Conservation (phyloP, 768 basidiomycete genomes). For the Hypholoma fasciculare region DNA sequence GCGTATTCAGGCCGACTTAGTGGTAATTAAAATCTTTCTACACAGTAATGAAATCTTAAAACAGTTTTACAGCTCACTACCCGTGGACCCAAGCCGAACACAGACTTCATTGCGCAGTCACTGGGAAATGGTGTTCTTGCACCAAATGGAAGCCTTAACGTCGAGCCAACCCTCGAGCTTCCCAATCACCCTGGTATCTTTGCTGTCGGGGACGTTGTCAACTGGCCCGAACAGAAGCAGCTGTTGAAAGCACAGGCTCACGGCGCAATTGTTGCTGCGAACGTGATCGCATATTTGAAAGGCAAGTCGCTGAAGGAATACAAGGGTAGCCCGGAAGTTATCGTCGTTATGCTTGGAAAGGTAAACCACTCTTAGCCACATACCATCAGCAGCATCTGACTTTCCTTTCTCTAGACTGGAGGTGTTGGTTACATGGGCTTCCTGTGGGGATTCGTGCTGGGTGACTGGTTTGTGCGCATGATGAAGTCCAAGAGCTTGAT, state of each 20-base stretch:
- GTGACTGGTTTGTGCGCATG: slow-evolving; percentile 38
- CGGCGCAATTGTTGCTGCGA: slow-evolving; percentile 14
- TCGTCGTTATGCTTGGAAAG: slow-evolving; percentile 54
- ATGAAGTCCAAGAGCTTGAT: slow-evolving; percentile 23
- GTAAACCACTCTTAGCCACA: slow-evolving; percentile 26
- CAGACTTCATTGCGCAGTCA: slow-evolving; percentile 42
- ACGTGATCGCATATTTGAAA: slow-evolving; percentile 17
- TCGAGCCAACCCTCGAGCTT: slow-evolving; percentile 39
- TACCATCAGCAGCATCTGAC: not conserved
- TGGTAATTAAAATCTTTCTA: slow-evolving; percentile 38
- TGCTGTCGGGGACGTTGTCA: slow-evolving; percentile 23
- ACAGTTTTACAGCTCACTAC: slow-evolving; percentile 26
- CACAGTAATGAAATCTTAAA: not conserved
- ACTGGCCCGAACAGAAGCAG: slow-evolving; percentile 22
- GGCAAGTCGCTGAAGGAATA: slow-evolving; percentile 35
- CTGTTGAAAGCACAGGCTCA: slow-evolving; percentile 17
- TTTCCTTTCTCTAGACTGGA: slow-evolving; percentile 22
- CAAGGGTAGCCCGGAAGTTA: slow-evolving; percentile 50
- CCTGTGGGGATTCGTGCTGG: slow-evolving; percentile 45
- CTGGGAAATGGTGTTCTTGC: slow-evolving; percentile 31
- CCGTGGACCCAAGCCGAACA: slow-evolving; percentile 40
- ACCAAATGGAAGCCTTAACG: slow-evolving; percentile 38
- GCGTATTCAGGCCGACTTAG: slow-evolving; percentile 46
- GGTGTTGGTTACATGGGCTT: slow-evolving; percentile 42
- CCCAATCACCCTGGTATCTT: slow-evolving; percentile 19